Evolutionary conservation across 2,329 filamentous ascomycete genomes (phyloP), one percentile per base, ranked within the genome.

Genomic region (Xylariaceae sp.): DNA sequence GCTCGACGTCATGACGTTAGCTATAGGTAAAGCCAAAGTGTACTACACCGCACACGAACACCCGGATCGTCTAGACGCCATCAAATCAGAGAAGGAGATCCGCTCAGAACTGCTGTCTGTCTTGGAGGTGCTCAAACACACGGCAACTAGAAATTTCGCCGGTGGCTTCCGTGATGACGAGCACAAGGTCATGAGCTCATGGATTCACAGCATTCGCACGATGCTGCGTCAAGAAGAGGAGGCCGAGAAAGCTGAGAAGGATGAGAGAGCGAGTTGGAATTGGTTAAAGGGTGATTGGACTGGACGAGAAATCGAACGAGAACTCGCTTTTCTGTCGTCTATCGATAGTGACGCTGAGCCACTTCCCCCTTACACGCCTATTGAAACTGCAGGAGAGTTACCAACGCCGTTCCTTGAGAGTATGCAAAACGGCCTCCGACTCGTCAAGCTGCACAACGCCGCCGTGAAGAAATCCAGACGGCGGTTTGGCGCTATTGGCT

Each of bases 11-110:
- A 87, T 94, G 65, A 99, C 94, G 1, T 77, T 97, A 46, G 92
- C 92, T n/a, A 97, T 99, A 58, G 83, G 90, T 45, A 90, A 92
- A 1, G 94, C 94, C 45, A 96, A 95, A 71, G 86, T 95, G 62
- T 99, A 97, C 72, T 97, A 99, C 70, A 96, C 91, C 0, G 82
- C 90, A 4, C 94, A 97, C 66, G 88, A 95, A 62, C 80, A 91
- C 46, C 90, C 91, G 1, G 86, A 94, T 59, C 85, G 89, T 35
- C 75, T 97, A 15, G 89, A 94, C 62, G 75, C 86, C 27, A 95
- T 97, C 70, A 91, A 89, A 68, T 84, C 89, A 0, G 94, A 99
- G 68, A 89, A 86, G 55, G 80, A 87, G 57, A 86, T 99, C 42
- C 85, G 94, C 39, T 78, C 86, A 44, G 92, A 97, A 61, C 74